Evolutionary conservation across 305 asterid genomes (phyloP), one percentile per base, ranked within the genome.

Genomic region (Solanum hybrid): DNA sequence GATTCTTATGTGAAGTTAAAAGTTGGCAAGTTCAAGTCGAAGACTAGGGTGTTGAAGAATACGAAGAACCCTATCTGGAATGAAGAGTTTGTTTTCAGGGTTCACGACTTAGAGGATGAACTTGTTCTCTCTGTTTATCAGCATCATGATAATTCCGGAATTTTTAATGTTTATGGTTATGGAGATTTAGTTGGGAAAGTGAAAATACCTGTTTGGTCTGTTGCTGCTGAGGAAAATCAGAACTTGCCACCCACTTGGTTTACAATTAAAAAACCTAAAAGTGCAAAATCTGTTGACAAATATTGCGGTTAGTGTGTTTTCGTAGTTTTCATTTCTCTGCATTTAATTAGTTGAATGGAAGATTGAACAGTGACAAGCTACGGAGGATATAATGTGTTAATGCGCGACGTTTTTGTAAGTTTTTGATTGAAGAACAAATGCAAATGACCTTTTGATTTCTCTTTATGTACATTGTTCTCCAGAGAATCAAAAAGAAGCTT

Each of bases 171-270:
- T 86, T 90, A 92, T 51, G 95, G 95, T 86, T 90, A 92, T 51
- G 95, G 95, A 86, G 95, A 93, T 66, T 89, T 94, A 64, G 92
- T 92, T 93, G 98, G 97, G 89, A 94, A 94, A 93, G 94, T 97
- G 87, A 93, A 84, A 94, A 92, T 96, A 92, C 96, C 98, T 35
- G 90, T 96, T 31, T 90, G 93, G 95, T 92, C 93, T 31, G 93
- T 97, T 86, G 94, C 91, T 10, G 91, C 92, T 12, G 99, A 96
- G 90, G 98, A 94, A 92, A 93, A 93, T 81, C 95, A 91, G 91
- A 92, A 60, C 88, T 87, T 97, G 96, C 96, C 95, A 2, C 96
- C 98, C 0, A 95, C 98, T 93, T 97, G 98, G 99, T 97, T 97
- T 85, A 89, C 97, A 9, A 75, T 96, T 80, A 92, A 91, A 89